Percentiles rank a stretch among this genome's conserved stretches.
Conservation (phyloP, 2,329 filamentous ascomycete species). For the Alternaria arborescens region DNA sequence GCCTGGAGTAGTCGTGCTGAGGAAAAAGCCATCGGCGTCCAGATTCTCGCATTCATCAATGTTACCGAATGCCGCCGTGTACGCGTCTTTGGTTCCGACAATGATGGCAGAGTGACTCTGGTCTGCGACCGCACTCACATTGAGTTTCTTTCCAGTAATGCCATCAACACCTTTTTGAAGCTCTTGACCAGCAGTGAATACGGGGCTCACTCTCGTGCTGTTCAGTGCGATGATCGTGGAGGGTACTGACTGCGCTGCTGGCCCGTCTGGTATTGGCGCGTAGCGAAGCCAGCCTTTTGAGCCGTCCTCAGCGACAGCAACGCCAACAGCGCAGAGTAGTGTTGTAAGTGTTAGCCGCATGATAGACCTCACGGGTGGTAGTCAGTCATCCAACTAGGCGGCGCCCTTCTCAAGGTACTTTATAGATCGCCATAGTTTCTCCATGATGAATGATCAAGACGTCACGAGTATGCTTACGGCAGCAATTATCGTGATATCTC, state of each 20-base stretch:
- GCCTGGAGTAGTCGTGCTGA: conserved; percentile 57
- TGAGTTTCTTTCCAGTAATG: conserved; percentile 63
- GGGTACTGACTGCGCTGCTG: conserved; percentile 56
- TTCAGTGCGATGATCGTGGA: conserved; percentile 64
- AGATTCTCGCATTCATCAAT: conserved; percentile 52
- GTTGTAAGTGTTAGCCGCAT: conserved; percentile 19
- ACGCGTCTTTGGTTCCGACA: conserved; percentile 60
- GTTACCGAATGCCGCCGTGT: conserved; percentile 49
- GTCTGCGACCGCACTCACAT: conserved; percentile 40
- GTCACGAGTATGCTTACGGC: conserved; percentile 5
- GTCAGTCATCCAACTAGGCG: neutral
- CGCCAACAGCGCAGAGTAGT: neutral
- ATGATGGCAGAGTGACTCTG: conserved; percentile 51
- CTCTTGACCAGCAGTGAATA: conserved; percentile 68
- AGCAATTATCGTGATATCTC: conserved; percentile 8
- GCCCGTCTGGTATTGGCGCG: conserved; percentile 59
- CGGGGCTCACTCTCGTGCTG: conserved; percentile 61
- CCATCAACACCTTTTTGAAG: conserved; percentile 65
- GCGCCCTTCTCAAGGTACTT: neutral
- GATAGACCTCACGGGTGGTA: neutral
- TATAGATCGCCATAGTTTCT: conserved; percentile 7
- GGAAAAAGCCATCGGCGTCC: conserved; percentile 68
- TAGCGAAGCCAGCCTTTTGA: conserved; percentile 71
- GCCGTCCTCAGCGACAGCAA: conserved; percentile 64
- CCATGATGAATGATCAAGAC: neutral